These are phyloP conservation scores for Fusarium denticulatum DNA, from an alignment of 2,329 filamentous ascomycete species.

Conservation along the genomic window DNA sequence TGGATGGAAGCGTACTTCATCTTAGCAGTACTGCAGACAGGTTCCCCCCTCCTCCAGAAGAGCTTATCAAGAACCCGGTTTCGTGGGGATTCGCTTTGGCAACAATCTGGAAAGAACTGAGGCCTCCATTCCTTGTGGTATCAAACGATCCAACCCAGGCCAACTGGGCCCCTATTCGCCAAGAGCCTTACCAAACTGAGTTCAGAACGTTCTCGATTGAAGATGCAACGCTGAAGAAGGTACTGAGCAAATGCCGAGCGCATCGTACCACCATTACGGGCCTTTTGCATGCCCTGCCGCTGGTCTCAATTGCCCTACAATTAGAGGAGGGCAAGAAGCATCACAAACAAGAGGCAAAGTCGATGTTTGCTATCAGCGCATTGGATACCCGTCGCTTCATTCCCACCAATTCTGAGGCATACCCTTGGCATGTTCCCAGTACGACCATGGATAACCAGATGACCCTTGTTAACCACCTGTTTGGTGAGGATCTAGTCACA, in stretches of 20 bases:
- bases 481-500: constrained; percentile 9
- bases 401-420: constrained; percentile 7
- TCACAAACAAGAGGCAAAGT: constrained; percentile 12
- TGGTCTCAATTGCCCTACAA: constrained; percentile 37
- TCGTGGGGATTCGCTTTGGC: constrained; percentile 28
- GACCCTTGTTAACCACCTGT: constrained; percentile 24
- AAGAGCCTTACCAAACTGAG: constrained; percentile 31
- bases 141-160: constrained; percentile 15
- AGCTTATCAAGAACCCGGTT: constrained; percentile 32
- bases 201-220: constrained; percentile 34
- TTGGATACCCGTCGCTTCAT: constrained; percentile 33
- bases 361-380: constrained; percentile 32
- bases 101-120: constrained; percentile 32
- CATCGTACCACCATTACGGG: constrained; percentile 45
- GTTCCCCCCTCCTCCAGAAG: constrained; percentile 42
- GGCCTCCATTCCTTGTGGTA: constrained; percentile 19
- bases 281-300: constrained; percentile 40
- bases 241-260: constrained; percentile 40
- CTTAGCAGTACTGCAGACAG: constrained; percentile 12
- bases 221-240: constrained; percentile 13
- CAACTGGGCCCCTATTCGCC: constrained; percentile 40
- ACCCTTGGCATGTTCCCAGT: constrained; percentile 31
- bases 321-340: constrained; percentile 12
- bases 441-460: constrained; percentile 33
- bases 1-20: not conserved